Evolutionary conservation across 768 basidiomycete species (phyloP), one percentile per base, ranked within the genome.

Genomic region (Termitomyces sp.): DNA sequence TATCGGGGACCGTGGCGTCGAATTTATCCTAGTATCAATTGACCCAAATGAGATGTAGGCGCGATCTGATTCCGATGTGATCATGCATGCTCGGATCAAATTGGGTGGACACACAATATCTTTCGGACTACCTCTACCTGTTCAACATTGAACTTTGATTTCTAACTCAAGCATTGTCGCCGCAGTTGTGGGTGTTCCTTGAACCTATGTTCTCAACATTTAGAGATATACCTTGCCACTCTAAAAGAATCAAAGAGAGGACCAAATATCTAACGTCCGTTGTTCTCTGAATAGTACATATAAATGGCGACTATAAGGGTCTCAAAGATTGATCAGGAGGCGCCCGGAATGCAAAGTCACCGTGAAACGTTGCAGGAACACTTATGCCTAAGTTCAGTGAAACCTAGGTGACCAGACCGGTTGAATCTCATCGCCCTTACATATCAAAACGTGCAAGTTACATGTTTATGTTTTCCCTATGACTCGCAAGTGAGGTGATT

Each of bases 21-120:
- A 28, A 45, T 28, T 22, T 10, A 34, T 47, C 34, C 10, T 13
- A 16, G 7, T 39, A 50, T 50, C 45, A 46, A 34, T 41, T 33
- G 49, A 8, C 49, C 33, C 20, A 16, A 50, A 24, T 24, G 36
- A 55, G 51, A 45, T 29, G 39, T 10, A n/a, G 50, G 37, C 31
- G 42, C 44, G 55, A 57, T 59, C 54, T 54, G 55, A 56, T 60
- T 53, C 50, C 34, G 54, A 51, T 47, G 46, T 54, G 26, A 36
- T 20, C 50, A 33, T 55, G 39, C 51, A 51, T 60, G 50, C n/a
- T n/a, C n/a, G n/a, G n/a, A n/a, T n/a, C n/a, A n/a, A n/a, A n/a
- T 55, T 34, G 59, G 46, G 29, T 39, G 53, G 24, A 34, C 20
- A 33, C 7, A 33, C 16, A 37, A 37, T 15, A 33, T 42, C 55